These are phyloP conservation scores for Aspergillus luchuensis DNA, from an alignment of 2,329 filamentous ascomycete genomes.

Conservation along the genomic window DNA sequence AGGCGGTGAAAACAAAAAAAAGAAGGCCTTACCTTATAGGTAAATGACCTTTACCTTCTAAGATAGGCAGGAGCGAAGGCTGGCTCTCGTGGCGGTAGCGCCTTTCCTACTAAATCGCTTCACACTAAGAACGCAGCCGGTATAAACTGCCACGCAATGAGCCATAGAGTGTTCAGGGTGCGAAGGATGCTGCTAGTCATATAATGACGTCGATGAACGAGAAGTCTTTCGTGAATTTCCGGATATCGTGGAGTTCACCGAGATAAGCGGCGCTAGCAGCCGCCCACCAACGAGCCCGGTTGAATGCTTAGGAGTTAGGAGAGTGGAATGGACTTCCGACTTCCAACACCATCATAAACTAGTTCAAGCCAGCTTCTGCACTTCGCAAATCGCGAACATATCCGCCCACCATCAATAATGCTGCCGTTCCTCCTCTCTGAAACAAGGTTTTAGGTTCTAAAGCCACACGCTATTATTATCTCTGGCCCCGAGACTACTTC, in stretches of 20 bases:
- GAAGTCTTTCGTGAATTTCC: not conserved
- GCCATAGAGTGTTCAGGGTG: too few relatives aligned
- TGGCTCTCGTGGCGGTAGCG: too few relatives aligned
- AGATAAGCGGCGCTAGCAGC: not conserved
- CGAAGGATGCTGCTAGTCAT: not conserved
- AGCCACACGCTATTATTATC: not conserved
- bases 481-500: not conserved
- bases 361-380: not conserved
- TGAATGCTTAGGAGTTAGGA: not conserved
- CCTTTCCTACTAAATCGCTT: too few relatives aligned
- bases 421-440: not conserved
- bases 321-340: not conserved
- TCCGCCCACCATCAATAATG: not conserved
- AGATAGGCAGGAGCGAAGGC: too few relatives aligned
- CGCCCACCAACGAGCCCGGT: not conserved
- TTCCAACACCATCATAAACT: not conserved
- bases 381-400: not conserved
- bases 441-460: not conserved
- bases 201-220: not conserved
- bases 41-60: too few relatives aligned
- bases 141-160: too few relatives aligned
- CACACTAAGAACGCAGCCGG: too few relatives aligned
- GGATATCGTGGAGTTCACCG: not conserved
- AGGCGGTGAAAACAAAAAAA: too few relatives aligned
- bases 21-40: too few relatives aligned